phyloP scores from a whole-genome alignment of 345 rosid species.

The Melastoma malabathricum region DNA sequence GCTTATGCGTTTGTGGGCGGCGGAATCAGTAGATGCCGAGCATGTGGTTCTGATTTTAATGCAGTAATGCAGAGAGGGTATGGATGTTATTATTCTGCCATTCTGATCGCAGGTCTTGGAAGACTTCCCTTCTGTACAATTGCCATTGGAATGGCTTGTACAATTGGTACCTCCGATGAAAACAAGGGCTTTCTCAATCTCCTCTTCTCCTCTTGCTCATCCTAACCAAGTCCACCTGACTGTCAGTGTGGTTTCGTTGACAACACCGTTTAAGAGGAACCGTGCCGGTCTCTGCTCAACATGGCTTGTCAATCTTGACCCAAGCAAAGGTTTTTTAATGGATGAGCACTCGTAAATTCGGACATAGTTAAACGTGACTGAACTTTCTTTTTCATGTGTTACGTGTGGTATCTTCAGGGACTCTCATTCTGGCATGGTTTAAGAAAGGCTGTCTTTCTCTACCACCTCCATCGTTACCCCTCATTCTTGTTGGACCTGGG shows the following conservation, averaged over 20 bases:
- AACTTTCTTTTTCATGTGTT: not conserved
- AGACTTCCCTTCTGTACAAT: slow-evolving; percentile 87
- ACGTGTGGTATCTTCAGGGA: slow-evolving; percentile 23
- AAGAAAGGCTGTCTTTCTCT: slow-evolving; percentile 68
- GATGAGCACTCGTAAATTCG: not conserved
- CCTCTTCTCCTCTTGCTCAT: slow-evolving; percentile 75
- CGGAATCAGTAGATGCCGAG: too few species aligned
- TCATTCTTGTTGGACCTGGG: slow-evolving; percentile 82
- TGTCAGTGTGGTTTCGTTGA: slow-evolving; percentile 69
- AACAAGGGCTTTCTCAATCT: slow-evolving; percentile 77
- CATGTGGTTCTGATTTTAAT: not conserved
- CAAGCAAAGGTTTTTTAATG: slow-evolving; percentile 37
- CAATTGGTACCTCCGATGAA: slow-evolving; percentile 79
- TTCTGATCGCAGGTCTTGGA: slow-evolving; percentile 48
- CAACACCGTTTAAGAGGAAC: slow-evolving; percentile 73
- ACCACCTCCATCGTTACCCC: slow-evolving; percentile 58
- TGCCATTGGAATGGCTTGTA: slow-evolving; percentile 93
- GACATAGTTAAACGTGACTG: too few species aligned
- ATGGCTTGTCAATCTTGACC: slow-evolving; percentile 74
- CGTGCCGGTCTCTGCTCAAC: slow-evolving; percentile 72
- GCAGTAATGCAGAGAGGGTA: not conserved
- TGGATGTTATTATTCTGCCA: not conserved
- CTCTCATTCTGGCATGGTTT: slow-evolving; percentile 64
- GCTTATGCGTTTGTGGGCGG: not conserved
- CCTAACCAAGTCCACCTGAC: slow-evolving; percentile 82